Conservation (phyloP, 148 eudicot genomes). For the Agrostemma githago region DNA sequence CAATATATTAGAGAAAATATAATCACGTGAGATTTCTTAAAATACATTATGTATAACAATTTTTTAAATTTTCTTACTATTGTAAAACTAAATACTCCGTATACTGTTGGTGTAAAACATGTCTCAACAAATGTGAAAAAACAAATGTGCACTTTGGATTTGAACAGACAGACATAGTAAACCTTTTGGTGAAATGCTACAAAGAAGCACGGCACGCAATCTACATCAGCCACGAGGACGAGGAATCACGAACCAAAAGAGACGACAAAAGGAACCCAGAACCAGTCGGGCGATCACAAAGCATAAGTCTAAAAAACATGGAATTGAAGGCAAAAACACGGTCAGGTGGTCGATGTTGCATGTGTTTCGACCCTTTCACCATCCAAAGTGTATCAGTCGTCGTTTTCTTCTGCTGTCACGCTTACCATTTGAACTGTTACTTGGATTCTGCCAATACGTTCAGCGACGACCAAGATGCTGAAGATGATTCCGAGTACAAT, state of each 20-base stretch:
- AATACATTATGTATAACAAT: no score
- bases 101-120: no score
- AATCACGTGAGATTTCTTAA: no score
- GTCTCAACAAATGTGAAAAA: no score
- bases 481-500: conserved; percentile 34
- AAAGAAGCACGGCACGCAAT: conserved; percentile 88
- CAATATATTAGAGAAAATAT: no score
- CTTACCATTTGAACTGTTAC: conserved; percentile 80
- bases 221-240: conserved; percentile 67
- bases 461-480: conserved; percentile 36
- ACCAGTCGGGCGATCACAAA: conserved; percentile 38
- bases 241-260: conserved; percentile 60
- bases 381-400: conserved; percentile 69
- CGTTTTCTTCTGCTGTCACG: conserved; percentile 87
- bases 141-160: no score
- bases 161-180: conserved; percentile 87
- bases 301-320: conserved; percentile 45
- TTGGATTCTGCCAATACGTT: conserved; percentile 59
- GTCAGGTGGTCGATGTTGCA: conserved; percentile 84
- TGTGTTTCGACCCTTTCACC: conserved; percentile 85
- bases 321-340: conserved; percentile 72
- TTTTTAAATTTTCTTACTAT: no score
- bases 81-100: no score
- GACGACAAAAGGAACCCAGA: conserved; percentile 41
- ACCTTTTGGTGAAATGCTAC: conserved; percentile 74